Percentiles rank a stretch among this genome's conserved stretches.
Conservation (phyloP, 1,139 yeast species). For the Nematodospora anomalae region DNA sequence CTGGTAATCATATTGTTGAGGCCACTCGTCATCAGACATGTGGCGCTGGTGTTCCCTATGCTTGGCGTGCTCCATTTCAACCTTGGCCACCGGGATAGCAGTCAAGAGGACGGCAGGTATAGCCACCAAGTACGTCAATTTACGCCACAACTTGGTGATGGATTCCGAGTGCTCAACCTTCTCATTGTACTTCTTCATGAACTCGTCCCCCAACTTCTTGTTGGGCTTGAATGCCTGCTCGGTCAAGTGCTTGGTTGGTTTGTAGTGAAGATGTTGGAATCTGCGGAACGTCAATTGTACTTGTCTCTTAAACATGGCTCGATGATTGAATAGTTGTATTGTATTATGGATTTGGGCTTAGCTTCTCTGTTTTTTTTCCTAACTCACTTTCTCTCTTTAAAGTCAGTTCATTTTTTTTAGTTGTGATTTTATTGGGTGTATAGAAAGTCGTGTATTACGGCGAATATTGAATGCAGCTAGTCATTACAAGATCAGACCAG, state of each 20-base stretch:
- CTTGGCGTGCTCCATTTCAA: constrained; percentile 84
- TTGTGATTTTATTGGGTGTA: constrained; percentile 5
- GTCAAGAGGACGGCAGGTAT: constrained; percentile 76
- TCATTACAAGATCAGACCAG: no score
- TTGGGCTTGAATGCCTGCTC: constrained; percentile 42
- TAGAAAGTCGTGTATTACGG: background rate
- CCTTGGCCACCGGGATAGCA: constrained; percentile 74
- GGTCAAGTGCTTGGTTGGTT: constrained; percentile 41
- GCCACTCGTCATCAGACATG: constrained; percentile 88
- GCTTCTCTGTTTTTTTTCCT: constrained; percentile 1
- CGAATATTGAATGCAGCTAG: no score
- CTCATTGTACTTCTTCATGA: constrained; percentile 48
- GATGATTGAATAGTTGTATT: background rate
- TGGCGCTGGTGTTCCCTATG: constrained; percentile 83
- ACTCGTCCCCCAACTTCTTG: constrained; percentile 45
- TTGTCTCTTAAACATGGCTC: constrained; percentile 10
- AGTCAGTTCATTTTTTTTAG: constrained; percentile 1
- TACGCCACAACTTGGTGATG: constrained; percentile 82
- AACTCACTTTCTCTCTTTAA: background rate
- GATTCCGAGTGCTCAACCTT: constrained; percentile 75
- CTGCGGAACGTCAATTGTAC: constrained; percentile 46
- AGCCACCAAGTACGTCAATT: constrained; percentile 76
- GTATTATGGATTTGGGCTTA: background rate
- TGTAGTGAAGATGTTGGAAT: constrained; percentile 44
- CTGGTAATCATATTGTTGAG: constrained; percentile 84